Conservation (phyloP, 2,329 filamentous ascomycete genomes). For the Sporothrix luriei region DNA sequence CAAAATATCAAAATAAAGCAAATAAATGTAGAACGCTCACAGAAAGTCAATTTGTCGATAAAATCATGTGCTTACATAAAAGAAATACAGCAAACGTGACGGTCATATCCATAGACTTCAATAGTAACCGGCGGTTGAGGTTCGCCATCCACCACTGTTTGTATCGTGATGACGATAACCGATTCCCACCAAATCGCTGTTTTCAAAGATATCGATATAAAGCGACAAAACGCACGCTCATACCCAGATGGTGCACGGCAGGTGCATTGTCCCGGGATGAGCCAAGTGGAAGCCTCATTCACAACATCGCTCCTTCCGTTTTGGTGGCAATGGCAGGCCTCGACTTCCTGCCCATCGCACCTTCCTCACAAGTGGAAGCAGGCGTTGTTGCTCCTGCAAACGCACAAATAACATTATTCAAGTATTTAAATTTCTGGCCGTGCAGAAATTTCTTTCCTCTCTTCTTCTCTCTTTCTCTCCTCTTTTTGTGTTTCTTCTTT, state of each 20-base stretch:
- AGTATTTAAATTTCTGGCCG: not conserved
- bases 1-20: too few species aligned
- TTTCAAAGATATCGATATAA: not conserved
- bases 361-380: conserved; percentile 13
- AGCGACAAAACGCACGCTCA: not conserved
- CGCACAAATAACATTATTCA: not conserved
- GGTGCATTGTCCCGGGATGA: not conserved
- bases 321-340: not conserved
- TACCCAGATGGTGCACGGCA: too few species aligned
- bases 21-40: too few species aligned
- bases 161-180: not conserved
- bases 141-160: not conserved
- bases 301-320: conserved; percentile 15
- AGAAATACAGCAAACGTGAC: not conserved
- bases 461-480: not conserved
- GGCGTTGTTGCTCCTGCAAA: not conserved
- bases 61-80: not conserved
- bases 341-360: conserved; percentile 16
- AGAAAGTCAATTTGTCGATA: too few species aligned
- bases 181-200: not conserved
- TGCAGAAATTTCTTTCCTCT: not conserved
- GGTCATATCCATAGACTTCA: too few species aligned
- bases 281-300: not conserved
- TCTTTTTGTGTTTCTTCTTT: not conserved
- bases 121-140: too few species aligned